Conservation (phyloP, 2,329 filamentous ascomycete species). For the Aureobasidium namibiae region DNA sequence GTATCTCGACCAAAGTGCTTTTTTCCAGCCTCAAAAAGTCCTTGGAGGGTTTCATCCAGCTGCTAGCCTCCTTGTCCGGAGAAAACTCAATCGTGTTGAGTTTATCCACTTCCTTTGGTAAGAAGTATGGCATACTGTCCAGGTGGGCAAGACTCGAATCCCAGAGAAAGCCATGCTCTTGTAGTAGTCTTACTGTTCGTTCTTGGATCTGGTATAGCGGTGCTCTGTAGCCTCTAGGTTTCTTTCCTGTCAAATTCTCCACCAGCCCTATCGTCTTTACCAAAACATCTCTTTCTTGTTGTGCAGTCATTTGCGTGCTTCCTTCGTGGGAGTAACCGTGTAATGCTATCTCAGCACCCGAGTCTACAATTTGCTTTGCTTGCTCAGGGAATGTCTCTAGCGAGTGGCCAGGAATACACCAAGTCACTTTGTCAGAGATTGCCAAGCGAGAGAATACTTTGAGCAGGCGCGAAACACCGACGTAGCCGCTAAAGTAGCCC, state of each 20-base stretch:
- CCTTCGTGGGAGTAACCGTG: slow-evolving; percentile 45
- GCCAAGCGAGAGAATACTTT: slow-evolving; percentile 45
- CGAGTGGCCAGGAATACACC: slow-evolving; percentile 54
- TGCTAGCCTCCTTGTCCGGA: slow-evolving; percentile 26
- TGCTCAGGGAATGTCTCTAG: slow-evolving; percentile 49
- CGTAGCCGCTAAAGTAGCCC: slow-evolving; percentile 48
- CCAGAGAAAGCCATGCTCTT: slow-evolving; percentile 43
- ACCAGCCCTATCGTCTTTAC: slow-evolving; percentile 40
- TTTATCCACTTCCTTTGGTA: slow-evolving; percentile 32
- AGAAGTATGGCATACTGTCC: slow-evolving; percentile 42
- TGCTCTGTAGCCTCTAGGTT: slow-evolving; percentile 43
- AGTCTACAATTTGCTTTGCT: slow-evolving; percentile 42
- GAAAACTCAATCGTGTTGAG: slow-evolving; percentile 36
- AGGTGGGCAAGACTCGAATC: slow-evolving; percentile 44
- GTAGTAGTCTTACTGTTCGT: slow-evolving; percentile 40
- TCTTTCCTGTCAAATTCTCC: slow-evolving; percentile 35
- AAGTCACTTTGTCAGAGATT: slow-evolving; percentile 47
- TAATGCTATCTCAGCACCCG: slow-evolving; percentile 46
- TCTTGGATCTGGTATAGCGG: slow-evolving; percentile 45
- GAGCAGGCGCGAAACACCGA: slow-evolving; percentile 49
- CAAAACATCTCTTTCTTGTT: slow-evolving; percentile 44
- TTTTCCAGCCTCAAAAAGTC: slow-evolving; percentile 21
- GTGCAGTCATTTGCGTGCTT: slow-evolving; percentile 36
- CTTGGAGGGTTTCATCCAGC: slow-evolving; percentile 39
- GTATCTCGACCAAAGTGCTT: slow-evolving; percentile 37